These are phyloP conservation scores for Volvox africanus DNA, from an alignment of 139 green algal genomes.

Conservation along the genomic window DNA sequence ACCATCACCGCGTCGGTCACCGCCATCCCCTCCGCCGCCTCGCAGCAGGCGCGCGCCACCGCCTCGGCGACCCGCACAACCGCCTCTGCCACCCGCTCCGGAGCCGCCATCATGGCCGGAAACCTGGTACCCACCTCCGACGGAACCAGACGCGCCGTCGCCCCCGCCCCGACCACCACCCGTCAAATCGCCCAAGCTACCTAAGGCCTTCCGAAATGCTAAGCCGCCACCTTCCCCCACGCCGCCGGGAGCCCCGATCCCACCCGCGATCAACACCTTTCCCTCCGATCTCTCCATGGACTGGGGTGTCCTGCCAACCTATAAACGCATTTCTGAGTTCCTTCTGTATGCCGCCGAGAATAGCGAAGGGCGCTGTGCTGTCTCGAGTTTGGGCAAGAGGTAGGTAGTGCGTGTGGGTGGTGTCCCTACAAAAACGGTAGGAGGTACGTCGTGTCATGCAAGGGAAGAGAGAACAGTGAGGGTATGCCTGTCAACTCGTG, in stretches of 20 bases:
- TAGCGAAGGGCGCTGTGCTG: not conserved
- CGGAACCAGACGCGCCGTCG: not conserved
- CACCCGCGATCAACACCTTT: not conserved
- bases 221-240: not conserved
- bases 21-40: not conserved
- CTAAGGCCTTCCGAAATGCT: not conserved
- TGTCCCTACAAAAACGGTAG: no score
- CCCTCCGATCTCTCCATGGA: not conserved
- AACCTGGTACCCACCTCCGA: not conserved
- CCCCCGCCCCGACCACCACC: not conserved
- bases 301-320: not conserved
- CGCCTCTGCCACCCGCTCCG: not conserved
- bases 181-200: not conserved
- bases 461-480: no score
- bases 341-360: not conserved
- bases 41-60: no score
- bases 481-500: no score
- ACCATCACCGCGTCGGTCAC: not conserved
- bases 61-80: not conserved
- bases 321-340: not conserved
- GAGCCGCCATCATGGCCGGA: not conserved
- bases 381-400: conserved; percentile 18
- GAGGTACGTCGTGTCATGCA: no score
- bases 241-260: not conserved
- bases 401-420: not conserved